Evolutionary conservation across 2,329 filamentous ascomycete species (phyloP).

Genomic region (Phialophora tarda): DNA sequence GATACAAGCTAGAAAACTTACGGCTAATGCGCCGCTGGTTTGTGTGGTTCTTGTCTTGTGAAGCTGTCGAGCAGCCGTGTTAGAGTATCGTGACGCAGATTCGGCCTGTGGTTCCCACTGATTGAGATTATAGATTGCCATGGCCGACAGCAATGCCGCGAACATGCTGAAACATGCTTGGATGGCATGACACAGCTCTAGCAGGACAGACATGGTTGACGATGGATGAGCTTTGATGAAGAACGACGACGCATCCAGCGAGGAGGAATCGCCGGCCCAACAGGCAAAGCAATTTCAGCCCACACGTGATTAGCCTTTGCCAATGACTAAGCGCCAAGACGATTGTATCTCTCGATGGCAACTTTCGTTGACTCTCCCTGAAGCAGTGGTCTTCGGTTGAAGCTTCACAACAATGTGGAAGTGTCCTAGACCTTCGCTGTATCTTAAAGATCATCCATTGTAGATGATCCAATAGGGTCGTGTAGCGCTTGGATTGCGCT

Average conservation of each 20-base stretch:
- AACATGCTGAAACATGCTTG: constrained; percentile 28
- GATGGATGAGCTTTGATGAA: not conserved
- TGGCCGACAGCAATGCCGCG: constrained; percentile 28
- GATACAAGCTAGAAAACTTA: constrained; percentile 18
- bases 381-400: not conserved
- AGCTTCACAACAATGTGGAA: not conserved
- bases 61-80: constrained; percentile 28
- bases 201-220: constrained; percentile 26
- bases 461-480: not conserved
- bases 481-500: not conserved
- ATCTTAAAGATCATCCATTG: not conserved
- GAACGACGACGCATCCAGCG: not conserved
- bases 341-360: not conserved
- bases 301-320: not conserved
- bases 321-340: constrained; percentile 5
- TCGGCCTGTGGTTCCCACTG: constrained; percentile 33
- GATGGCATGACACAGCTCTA: constrained; percentile 29
- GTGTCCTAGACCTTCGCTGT: not conserved
- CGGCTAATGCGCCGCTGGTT: constrained; percentile 32
- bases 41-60: constrained; percentile 37
- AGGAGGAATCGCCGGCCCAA: not conserved
- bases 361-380: not conserved
- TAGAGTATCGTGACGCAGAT: constrained; percentile 32
- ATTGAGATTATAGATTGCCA: constrained; percentile 34
- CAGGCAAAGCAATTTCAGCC: not conserved